Percentiles rank a stretch among this genome's conserved stretches.
These are phyloP conservation scores for Camelina laxa DNA, from an alignment of 345 rosid genomes.

Conservation along the genomic window DNA sequence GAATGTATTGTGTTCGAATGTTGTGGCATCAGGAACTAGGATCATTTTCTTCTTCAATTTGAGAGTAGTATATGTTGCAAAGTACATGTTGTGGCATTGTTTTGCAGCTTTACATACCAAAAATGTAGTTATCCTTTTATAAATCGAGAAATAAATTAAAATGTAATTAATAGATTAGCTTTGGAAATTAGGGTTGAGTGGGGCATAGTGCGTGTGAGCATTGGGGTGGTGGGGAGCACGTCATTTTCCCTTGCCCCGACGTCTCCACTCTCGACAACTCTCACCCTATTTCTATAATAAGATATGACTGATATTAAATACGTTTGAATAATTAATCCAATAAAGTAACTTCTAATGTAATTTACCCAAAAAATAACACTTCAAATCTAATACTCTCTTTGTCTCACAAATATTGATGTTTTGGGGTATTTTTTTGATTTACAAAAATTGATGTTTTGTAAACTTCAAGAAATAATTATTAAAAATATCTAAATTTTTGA, in stretches of 20 bases:
- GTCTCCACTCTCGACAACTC: constrained; percentile 29
- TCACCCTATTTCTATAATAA: constrained; percentile 26
- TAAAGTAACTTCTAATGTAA: constrained; percentile 2
- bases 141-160: neutral
- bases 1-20: constrained; percentile 1
- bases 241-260: constrained; percentile 37
- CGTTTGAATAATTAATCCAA: neutral
- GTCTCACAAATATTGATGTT: too few species aligned
- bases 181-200: constrained; percentile 41
- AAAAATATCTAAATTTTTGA: too few species aligned
- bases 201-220: constrained; percentile 44
- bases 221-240: constrained; percentile 44
- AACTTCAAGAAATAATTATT: too few species aligned
- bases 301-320: constrained; percentile 23
- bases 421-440: too few species aligned
- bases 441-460: too few species aligned
- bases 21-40: constrained; percentile 4
- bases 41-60: constrained; percentile 2
- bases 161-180: neutral
- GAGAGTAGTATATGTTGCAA: neutral
- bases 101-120: neutral
- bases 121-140: neutral
- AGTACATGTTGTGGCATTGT: neutral
- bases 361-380: neutral
- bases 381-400: constrained; percentile 3